Evolutionary conservation across 108 stramenopile genomes (phyloP).

Genomic region (Nitzschia sp.): DNA sequence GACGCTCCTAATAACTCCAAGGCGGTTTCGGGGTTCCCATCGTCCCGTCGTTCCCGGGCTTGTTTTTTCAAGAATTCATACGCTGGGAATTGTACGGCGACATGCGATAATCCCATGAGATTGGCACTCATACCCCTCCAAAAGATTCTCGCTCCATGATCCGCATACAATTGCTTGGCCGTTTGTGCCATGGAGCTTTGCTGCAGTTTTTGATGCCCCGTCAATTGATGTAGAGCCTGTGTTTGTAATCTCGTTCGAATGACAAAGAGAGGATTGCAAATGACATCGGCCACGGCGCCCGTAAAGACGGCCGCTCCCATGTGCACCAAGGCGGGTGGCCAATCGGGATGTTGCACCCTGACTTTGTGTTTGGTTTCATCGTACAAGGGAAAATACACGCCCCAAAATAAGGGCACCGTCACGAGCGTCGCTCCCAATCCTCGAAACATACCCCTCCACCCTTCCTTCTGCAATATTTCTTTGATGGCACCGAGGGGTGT

Average conservation of each 20-base stretch:
- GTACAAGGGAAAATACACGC: slow-evolving; percentile 72
- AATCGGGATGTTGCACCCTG: slow-evolving; percentile 19
- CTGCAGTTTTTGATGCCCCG: slow-evolving; percentile 5
- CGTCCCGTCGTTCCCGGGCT: slow-evolving; percentile 41
- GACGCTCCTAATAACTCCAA: slow-evolving; percentile 76
- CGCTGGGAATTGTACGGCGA: slow-evolving; percentile 91
- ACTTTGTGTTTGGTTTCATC: slow-evolving; percentile 47
- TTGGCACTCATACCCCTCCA: slow-evolving; percentile 91
- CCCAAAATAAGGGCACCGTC: slow-evolving; percentile 92
- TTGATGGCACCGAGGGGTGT: slow-evolving; percentile 26
- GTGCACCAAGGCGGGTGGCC: slow-evolving; percentile 67
- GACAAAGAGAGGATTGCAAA: slow-evolving; percentile 93
- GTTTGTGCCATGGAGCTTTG: slow-evolving; percentile 51
- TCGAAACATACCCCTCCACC: slow-evolving; percentile 82
- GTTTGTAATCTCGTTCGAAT: slow-evolving; percentile 89
- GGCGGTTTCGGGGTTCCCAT: slow-evolving; percentile 46
- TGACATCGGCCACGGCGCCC: slow-evolving; percentile 83
- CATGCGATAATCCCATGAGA: slow-evolving; percentile 87
- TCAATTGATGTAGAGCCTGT: slow-evolving; percentile 77
- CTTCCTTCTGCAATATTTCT: slow-evolving; percentile 71
- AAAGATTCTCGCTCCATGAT: slow-evolving; percentile 72
- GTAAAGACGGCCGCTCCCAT: slow-evolving; percentile 72
- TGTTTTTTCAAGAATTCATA: slow-evolving; percentile 83
- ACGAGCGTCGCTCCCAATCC: slow-evolving; percentile 85
- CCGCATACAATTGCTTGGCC: slow-evolving; percentile 44